phyloP scores from a whole-genome alignment of 2,329 filamentous ascomycete species.

The Aspergillus floridensis region DNA sequence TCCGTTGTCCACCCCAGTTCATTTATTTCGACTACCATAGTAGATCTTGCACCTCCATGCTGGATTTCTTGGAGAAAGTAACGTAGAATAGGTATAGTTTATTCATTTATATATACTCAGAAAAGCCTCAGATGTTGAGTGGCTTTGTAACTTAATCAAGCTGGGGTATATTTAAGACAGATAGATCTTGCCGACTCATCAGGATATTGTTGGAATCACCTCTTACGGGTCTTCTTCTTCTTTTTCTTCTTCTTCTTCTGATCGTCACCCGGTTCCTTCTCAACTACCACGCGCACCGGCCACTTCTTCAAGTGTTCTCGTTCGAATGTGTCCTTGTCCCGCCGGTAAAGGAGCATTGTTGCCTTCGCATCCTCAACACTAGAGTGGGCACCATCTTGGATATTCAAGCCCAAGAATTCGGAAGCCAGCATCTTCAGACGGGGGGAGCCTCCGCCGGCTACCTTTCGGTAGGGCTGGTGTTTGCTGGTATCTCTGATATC shows the following conservation, averaged over 20 bases:
- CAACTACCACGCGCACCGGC: constrained; percentile 41
- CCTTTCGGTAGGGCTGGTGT: constrained; percentile 69
- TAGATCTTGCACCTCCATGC: no score
- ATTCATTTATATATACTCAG: neutral
- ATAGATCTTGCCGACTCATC: neutral
- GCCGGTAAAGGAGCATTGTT: constrained; percentile 83
- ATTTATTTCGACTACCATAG: no score
- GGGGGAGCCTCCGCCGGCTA: constrained; percentile 48
- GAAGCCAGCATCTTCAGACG: constrained; percentile 57
- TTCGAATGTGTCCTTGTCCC: constrained; percentile 82
- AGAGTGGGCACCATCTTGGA: constrained; percentile 60
- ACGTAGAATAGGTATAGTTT: neutral
- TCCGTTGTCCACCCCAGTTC: neutral
- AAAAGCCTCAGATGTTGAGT: neutral
- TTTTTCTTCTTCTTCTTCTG: constrained; percentile 49
- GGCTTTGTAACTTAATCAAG: constrained; percentile 6
- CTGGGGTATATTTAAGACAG: constrained; percentile 19
- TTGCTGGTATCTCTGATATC: constrained; percentile 84
- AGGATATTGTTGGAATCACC: constrained; percentile 26
- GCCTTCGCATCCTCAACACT: constrained; percentile 77
- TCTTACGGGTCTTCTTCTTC: constrained; percentile 47
- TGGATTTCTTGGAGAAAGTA: neutral
- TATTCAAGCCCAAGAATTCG: constrained; percentile 57
- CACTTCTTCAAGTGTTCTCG: constrained; percentile 71
- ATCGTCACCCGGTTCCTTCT: constrained; percentile 33